These are phyloP conservation scores for Phlegmacium glaucopus DNA, from an alignment of 768 basidiomycete species.

Conservation along the genomic window DNA sequence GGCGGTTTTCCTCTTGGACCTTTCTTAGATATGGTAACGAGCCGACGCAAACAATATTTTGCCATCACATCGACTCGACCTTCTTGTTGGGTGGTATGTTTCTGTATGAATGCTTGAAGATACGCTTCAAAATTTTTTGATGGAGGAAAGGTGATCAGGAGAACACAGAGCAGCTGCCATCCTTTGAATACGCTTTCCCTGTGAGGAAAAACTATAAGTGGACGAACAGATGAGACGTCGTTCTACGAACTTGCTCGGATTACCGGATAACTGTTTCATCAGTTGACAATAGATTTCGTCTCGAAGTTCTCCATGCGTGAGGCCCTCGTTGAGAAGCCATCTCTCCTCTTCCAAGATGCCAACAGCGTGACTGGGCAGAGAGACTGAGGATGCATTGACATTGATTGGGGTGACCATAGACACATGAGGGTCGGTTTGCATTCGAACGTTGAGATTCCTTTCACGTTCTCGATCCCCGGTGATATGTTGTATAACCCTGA, in stretches of 20 bases:
- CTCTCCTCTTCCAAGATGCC: slow-evolving; percentile 78
- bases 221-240: background rate
- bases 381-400: slow-evolving; percentile 42
- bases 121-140: slow-evolving; percentile 91
- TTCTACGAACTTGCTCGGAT: slow-evolving; percentile 59
- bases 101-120: slow-evolving; percentile 74
- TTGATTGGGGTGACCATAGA: slow-evolving; percentile 44
- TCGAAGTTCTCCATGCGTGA: slow-evolving; percentile 77
- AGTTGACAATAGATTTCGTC: slow-evolving; percentile 94
- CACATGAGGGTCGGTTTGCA: slow-evolving; percentile 39
- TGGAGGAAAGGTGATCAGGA: slow-evolving; percentile 89
- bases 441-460: slow-evolving; percentile 46
- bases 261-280: slow-evolving; percentile 86
- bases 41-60: slow-evolving; percentile 81
- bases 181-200: slow-evolving; percentile 88
- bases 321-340: slow-evolving; percentile 79
- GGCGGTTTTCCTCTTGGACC: slow-evolving; percentile 87
- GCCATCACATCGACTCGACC: slow-evolving; percentile 88
- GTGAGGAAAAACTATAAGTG: slow-evolving; percentile 5
- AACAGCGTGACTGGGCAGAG: slow-evolving; percentile 32
- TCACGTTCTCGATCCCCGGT: slow-evolving; percentile 92
- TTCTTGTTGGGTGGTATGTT: slow-evolving; percentile 61
- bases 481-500: slow-evolving; percentile 87
- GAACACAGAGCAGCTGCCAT: slow-evolving; percentile 90
- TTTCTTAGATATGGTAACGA: slow-evolving; percentile 72